These are phyloP conservation scores for Eutrema heterophyllum DNA, from an alignment of 345 rosid species.

Conservation along the genomic window DNA sequence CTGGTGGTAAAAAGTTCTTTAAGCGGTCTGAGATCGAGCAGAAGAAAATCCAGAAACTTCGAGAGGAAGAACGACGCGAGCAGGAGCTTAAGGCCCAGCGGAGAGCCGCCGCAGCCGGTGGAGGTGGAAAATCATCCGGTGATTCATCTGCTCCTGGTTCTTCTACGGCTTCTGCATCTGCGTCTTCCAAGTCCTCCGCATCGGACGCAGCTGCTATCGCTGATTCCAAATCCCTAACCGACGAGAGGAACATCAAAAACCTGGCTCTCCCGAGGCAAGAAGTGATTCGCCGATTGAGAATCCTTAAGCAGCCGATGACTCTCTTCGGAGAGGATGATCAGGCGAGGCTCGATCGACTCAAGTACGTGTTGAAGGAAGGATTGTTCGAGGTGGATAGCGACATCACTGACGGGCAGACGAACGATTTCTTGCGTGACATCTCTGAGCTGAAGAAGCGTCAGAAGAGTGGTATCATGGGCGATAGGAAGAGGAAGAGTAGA, in stretches of 20 bases:
- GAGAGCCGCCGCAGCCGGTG: conserved; percentile 34
- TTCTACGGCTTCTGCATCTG: conserved; percentile 31
- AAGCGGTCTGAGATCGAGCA: conserved; percentile 91
- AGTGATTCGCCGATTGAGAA: conserved; percentile 83
- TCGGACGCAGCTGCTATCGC: conserved; percentile 36
- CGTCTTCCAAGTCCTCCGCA: conserved; percentile 31
- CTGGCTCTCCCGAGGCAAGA: conserved; percentile 79
- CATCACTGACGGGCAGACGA: conserved; percentile 91
- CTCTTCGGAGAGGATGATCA: conserved; percentile 92
- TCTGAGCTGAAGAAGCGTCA: conserved; percentile 90
- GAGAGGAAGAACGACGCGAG: conserved; percentile 84
- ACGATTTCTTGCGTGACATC: conserved; percentile 92
- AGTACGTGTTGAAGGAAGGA: conserved; percentile 76
- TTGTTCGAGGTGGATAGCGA: conserved; percentile 91
- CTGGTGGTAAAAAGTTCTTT: conserved; percentile 79
- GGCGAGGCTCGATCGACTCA: conserved; percentile 78
- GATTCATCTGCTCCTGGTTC: conserved; percentile 22
- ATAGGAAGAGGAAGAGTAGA: conserved; percentile 77
- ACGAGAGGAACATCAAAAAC: conserved; percentile 77
- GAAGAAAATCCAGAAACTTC: conserved; percentile 80
- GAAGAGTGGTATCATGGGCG: conserved; percentile 71
- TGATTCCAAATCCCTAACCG: conserved; percentile 62
- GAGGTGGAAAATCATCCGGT: conserved; percentile 17
- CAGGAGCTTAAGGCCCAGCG: conserved; percentile 74
- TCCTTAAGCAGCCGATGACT: conserved; percentile 89